Percentiles rank a stretch among this genome's conserved stretches.
Conservation (phyloP, 23 red algal genomes). For the Gracilariopsis chorda region DNA sequence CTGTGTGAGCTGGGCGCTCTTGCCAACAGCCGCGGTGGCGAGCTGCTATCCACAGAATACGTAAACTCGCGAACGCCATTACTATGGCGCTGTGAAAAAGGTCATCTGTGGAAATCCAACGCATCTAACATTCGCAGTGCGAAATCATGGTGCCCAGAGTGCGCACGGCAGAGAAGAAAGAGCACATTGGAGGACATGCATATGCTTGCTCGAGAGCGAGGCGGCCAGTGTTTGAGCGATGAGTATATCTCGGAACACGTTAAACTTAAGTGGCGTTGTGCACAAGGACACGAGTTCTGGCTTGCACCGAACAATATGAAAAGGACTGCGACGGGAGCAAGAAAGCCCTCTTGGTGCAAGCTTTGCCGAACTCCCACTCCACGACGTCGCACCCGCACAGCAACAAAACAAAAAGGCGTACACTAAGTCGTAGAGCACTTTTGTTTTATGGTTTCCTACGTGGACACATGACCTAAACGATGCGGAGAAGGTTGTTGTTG, state of each 20-base stretch:
- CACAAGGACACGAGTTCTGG: conserved; percentile 68
- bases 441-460: too few species aligned
- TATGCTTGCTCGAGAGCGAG: conserved; percentile 27
- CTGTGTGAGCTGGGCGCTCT: conserved; percentile 2
- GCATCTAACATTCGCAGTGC: conserved; percentile 54
- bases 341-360: conserved; percentile 60
- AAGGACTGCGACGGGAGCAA: background rate
- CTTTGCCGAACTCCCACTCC: conserved; percentile 22
- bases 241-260: conserved; percentile 60
- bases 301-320: conserved; percentile 68
- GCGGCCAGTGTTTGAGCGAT: conserved; percentile 68
- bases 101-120: conserved; percentile 72
- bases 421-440: too few species aligned
- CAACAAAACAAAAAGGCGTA: too few species aligned
- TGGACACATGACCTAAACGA: too few species aligned
- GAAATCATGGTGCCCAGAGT: conserved; percentile 77
- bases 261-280: conserved; percentile 69
- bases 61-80: conserved; percentile 54
- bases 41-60: conserved; percentile 57
- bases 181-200: conserved; percentile 46
- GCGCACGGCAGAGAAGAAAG: conserved; percentile 43
- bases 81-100: conserved; percentile 71
- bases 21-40: conserved; percentile 47
- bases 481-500: background rate
- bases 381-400: too few species aligned